A percentile compares a stretch with the other conserved stretches of the same genome.
phyloP scores from a whole-genome alignment of 164 flowering plant genomes.

The Houttuynia cordata region DNA sequence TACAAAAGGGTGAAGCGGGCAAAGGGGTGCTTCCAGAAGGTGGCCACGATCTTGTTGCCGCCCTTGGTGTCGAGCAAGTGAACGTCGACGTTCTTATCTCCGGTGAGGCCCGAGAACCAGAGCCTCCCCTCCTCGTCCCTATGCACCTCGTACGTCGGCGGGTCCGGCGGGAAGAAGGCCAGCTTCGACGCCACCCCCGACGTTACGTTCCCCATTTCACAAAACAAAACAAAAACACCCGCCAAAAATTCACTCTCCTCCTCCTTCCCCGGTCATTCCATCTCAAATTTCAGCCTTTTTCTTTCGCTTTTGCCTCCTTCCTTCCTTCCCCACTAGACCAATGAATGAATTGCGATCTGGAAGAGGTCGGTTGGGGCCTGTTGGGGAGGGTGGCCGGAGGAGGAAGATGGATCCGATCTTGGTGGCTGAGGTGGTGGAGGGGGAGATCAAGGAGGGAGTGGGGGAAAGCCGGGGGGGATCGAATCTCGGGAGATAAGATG shows the following conservation, averaged over 20 bases:
- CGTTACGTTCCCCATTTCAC: conserved; percentile 84
- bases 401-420: too few species aligned
- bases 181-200: conserved; percentile 76
- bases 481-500: conserved; percentile 9
- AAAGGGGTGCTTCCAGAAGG: conserved; percentile 80
- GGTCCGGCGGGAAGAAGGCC: conserved; percentile 96
- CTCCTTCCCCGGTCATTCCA: background rate
- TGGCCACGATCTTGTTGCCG: conserved; percentile 77
- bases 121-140: conserved; percentile 45
- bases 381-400: conserved; percentile 12
- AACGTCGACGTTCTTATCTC: conserved; percentile 66
- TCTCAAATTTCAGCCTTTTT: too few species aligned
- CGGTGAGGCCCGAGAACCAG: conserved; percentile 47
- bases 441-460: conserved; percentile 1
- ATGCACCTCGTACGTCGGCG: conserved; percentile 72
- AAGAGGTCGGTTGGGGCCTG: background rate
- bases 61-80: conserved; percentile 66
- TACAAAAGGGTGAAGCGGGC: conserved; percentile 74
- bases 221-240: too few species aligned
- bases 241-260: too few species aligned
- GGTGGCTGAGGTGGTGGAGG: background rate
- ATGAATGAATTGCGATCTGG: background rate
- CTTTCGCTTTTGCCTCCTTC: too few species aligned
- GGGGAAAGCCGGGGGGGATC: conserved; percentile 3
- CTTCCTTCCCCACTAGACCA: too few species aligned